Conservation (phyloP, 495 filamentous ascomycete genomes). For the Neurospora sp. region DNA sequence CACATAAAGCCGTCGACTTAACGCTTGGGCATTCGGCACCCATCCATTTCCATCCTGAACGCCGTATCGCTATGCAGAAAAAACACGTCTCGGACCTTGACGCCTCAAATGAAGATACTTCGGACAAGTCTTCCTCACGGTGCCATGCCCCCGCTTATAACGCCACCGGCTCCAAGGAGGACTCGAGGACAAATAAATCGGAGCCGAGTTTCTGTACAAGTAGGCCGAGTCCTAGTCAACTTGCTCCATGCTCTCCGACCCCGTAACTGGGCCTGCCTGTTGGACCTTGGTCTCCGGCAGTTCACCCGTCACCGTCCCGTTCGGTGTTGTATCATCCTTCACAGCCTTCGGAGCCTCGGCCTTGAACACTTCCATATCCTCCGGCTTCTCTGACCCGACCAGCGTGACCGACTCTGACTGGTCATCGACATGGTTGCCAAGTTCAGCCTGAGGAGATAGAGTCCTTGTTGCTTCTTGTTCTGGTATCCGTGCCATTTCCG, state of each 20-base stretch:
- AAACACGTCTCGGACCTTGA: not conserved
- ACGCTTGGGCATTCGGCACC: not conserved
- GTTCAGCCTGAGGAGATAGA: not conserved
- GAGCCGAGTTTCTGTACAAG: not conserved
- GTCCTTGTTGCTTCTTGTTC: not conserved
- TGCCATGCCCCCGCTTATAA: not conserved
- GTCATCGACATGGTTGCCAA: not conserved
- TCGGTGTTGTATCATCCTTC: not conserved
- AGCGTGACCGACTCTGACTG: not conserved
- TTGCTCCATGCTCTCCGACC: not conserved
- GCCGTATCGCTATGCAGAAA: not conserved
- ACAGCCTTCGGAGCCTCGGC: not conserved
- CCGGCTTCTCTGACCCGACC: not conserved
- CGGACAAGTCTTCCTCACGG: not conserved
- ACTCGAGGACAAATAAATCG: not conserved
- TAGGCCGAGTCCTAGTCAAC: not conserved
- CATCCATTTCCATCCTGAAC: not conserved
- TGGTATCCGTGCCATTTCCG: slow-evolving; percentile 18
- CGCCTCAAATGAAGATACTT: not conserved
- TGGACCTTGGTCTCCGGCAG: not conserved
- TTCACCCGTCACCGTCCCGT: not conserved
- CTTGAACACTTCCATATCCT: not conserved
- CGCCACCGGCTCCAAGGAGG: not conserved
- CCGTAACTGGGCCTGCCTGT: not conserved
- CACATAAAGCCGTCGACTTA: not conserved